Conservation (phyloP, 2,329 filamentous ascomycete genomes). For the Alternaria incomplexa region DNA sequence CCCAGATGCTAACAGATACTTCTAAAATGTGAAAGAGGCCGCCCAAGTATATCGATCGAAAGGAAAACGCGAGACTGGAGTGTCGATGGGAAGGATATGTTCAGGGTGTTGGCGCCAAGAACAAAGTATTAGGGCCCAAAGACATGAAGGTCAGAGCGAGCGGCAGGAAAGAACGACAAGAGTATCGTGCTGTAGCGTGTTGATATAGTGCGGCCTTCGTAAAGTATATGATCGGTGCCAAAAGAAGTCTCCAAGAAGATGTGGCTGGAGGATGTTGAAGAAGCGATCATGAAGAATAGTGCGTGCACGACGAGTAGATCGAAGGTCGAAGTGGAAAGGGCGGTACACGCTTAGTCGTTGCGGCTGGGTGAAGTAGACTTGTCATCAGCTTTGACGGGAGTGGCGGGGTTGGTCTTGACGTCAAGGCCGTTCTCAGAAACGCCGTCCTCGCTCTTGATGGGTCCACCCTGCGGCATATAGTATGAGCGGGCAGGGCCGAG, state of each 20-base stretch:
- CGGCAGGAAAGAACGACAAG: conserved; percentile 24
- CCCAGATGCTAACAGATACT: conserved; percentile 39
- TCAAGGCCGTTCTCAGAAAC: conserved; percentile 38
- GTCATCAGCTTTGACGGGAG: conserved; percentile 41
- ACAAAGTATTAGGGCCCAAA: conserved; percentile 29
- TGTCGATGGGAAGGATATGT: conserved; percentile 28
- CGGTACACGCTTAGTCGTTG: conserved; percentile 31
- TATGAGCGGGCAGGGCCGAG: conserved; percentile 41
- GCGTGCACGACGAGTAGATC: conserved; percentile 26
- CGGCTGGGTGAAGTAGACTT: conserved; percentile 32
- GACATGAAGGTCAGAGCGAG: conserved; percentile 13
- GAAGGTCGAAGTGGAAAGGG: conserved; percentile 8
- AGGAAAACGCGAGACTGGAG: conserved; percentile 13
- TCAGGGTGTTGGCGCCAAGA: conserved; percentile 21
- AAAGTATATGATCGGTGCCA: conserved; percentile 25
- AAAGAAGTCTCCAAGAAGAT: conserved; percentile 27
- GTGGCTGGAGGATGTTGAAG: conserved; percentile 30
- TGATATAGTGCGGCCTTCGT: conserved; percentile 19
- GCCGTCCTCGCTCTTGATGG: conserved; percentile 38
- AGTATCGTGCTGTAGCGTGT: conserved; percentile 10
- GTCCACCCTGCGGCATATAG: conserved; percentile 31
- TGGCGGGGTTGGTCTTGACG: conserved; percentile 42
- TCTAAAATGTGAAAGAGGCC: conserved; percentile 30
- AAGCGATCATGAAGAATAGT: conserved; percentile 41
- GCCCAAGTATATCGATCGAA: conserved; percentile 14